Evolutionary conservation across 2,329 filamentous ascomycete genomes (phyloP), one percentile per base, ranked within the genome.

Genomic region (Hypocreales sp.): DNA sequence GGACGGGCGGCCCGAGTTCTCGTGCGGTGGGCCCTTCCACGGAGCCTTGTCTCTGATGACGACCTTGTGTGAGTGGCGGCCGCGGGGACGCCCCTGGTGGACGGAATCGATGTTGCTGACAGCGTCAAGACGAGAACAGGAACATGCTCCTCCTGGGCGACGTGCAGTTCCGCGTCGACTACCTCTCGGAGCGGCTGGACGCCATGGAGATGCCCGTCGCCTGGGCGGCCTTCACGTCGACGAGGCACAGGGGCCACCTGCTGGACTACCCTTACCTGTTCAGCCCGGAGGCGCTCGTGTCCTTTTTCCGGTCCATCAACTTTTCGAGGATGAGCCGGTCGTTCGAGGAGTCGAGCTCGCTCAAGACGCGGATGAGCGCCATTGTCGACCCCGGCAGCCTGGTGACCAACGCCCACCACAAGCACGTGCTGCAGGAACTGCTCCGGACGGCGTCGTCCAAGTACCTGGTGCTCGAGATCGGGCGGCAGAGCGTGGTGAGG

Each of bases 261-360:
- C 57, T 95, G 4, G 75, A 84, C 32, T 82, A 79, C 36, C 72
- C 81, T 0, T 92, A 79, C 44, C 61, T 95, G 0, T 93, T 94
- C 41, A 72, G 67, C 13, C 65, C 75, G 0, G 64, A 74, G 0
- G 71, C 72, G 2, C 56, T 92, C 3, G 76, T 92, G 3, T 73
- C 72, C 0, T 92, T 84, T 46, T 94, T 95, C 47, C 75, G 87
- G 12, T 72, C 82, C 4, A 75, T 93, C 42, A 94, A 93, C 45
- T 83, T 90, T 41, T 72, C 80, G 0, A 67, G 68, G 11, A 95
- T 95, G 87, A 81, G 76, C 38, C 70, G 74, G 31, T 69, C 77
- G 11, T 84, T 76, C 40, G 79, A 90, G 42, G 67, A 73, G 36
- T 72, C 79, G 0, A 67, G 58, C 32, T 71, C 67, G 0, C 49